phyloP scores from a whole-genome alignment of 345 rosid genomes.

The Reutealis trisperma region DNA sequence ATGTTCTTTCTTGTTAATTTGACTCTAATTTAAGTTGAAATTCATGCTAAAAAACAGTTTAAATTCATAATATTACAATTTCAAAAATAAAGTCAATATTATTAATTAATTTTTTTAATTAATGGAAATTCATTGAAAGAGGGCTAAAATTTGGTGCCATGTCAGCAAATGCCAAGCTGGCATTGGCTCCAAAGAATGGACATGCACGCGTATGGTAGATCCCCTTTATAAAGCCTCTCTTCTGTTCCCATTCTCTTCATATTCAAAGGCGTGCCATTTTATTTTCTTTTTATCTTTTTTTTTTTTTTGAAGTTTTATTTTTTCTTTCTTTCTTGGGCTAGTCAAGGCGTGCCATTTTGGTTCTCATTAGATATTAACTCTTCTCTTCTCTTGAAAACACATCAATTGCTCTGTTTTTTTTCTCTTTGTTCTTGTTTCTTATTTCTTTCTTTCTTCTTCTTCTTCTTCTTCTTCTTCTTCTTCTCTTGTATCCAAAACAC shows the following conservation, averaged over 20 bases:
- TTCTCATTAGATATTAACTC: slow-evolving; percentile 1
- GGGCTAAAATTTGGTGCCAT: slow-evolving; percentile 15
- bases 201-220: slow-evolving; percentile 40
- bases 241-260: slow-evolving; percentile 29
- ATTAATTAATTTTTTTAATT: too few relatives aligned
- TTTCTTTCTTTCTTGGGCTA: neutral
- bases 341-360: slow-evolving; percentile 18
- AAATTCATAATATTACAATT: too few relatives aligned
- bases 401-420: too few relatives aligned
- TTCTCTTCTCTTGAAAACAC: neutral
- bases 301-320: neutral
- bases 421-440: neutral
- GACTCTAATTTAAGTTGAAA: too few relatives aligned
- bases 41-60: too few relatives aligned
- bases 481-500: neutral
- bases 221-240: slow-evolving; percentile 38
- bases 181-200: slow-evolving; percentile 27
- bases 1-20: too few relatives aligned
- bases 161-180: slow-evolving; percentile 38
- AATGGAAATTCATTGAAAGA: too few relatives aligned
- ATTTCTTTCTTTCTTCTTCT: neutral
- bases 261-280: slow-evolving; percentile 40
- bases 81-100: too few relatives aligned
- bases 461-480: neutral
- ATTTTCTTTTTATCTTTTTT: slow-evolving; percentile 22